Base-by-base conservation (phyloP, 495 filamentous ascomycete species). In the Talaromyces stipitatus region DNA sequence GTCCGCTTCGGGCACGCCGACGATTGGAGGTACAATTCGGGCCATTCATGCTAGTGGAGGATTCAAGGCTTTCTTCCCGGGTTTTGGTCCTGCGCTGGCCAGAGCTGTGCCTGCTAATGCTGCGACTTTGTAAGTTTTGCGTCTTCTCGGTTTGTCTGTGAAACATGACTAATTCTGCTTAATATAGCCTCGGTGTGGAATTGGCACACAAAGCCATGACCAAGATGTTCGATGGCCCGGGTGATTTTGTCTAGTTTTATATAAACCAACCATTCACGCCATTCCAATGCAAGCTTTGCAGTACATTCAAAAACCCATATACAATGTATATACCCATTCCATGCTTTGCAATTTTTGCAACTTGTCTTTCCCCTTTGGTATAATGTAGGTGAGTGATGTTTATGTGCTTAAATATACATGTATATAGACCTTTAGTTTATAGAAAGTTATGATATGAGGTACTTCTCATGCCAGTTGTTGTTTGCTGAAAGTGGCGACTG, bases 61-160 rank as follows among this genome's bases (percentile, higher is more conserved):
- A 2, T 69, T 85, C 64, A 94, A 87, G 79, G 92, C 95, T 0
- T 99, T 99, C 78, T 99, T 99, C 80, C 95, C 94, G 10, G 94
- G 94, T 3, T 88, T 99, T 59, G 94, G 90, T 6, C 94, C 94
- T 2, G 94, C 94, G 4, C 76, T 99, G 65, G 88, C 89, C 12
- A 84, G 94, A 71, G 95, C 94, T 18, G 90, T 97, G 51, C 94
- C 94, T 5, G 94, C 94, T 3, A 99, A 97, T 64, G 95, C 95
- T 20, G 85, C 83, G 56, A 85, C 82, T 54, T 85, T 86, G 72
- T 76, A 66, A 55, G 73, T 64, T 38, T 47, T 5, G 32, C 51
- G 55, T 8, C 11, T 26, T 30, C 6, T 47, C 2, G 2, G 3
- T 8, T 26, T 22, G 24, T 51, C 32, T 50, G 4, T 30, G n/a